A percentile compares a stretch with the other conserved stretches of the same genome.
Evolutionary conservation across 768 basidiomycete genomes (phyloP).

Genomic region (Xerocomus brunneocitrinus): DNA sequence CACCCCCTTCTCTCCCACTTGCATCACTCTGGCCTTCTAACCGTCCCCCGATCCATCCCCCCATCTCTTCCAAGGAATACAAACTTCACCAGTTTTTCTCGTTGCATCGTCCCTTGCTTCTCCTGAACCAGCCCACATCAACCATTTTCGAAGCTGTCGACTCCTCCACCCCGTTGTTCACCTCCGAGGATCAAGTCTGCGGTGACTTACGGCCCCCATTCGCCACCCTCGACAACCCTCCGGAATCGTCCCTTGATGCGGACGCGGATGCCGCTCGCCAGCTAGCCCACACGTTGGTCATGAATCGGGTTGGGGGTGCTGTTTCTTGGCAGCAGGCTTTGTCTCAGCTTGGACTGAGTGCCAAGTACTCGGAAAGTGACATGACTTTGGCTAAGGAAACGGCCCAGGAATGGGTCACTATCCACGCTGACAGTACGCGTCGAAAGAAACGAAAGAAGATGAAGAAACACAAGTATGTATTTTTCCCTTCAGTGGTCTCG

Average conservation of each 20-base stretch:
- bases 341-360: constrained; percentile 57
- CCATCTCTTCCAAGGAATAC: constrained; percentile 62
- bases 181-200: constrained; percentile 21
- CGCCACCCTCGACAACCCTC: constrained; percentile 38
- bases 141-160: constrained; percentile 44
- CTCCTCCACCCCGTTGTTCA: constrained; percentile 15
- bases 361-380: constrained; percentile 45
- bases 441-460: constrained; percentile 90
- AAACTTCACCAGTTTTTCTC: constrained; percentile 85
- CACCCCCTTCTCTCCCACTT: constrained; percentile 9
- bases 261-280: constrained; percentile 79
- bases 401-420: constrained; percentile 58
- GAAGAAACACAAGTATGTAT: constrained; percentile 90
- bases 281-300: constrained; percentile 69
- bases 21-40: constrained; percentile 8
- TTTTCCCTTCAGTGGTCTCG: constrained; percentile 1
- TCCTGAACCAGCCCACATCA: constrained; percentile 57
- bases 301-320: constrained; percentile 57
- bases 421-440: constrained; percentile 76
- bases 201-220: constrained; percentile 24
- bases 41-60: constrained; percentile 42
- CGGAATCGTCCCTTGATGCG: constrained; percentile 56
- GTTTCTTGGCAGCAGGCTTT: constrained; percentile 68
- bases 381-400: constrained; percentile 49
- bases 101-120: constrained; percentile 71